Evolutionary conservation across 257 asterid genomes (phyloP), one percentile per base, ranked within the genome.

Genomic region (Lantana camara): DNA sequence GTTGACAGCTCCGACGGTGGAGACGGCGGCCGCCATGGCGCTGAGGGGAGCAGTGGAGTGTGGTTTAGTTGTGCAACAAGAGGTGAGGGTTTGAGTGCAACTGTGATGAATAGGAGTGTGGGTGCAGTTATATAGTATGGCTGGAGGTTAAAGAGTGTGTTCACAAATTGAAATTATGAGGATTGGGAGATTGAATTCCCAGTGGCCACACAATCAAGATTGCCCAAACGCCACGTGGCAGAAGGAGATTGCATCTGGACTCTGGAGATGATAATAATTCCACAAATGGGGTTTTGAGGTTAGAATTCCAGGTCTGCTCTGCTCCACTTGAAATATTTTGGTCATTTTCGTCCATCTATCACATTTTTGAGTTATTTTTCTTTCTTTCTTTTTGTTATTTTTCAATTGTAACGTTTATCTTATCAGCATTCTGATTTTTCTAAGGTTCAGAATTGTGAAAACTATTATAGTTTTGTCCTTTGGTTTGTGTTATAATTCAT

Each of bases 1-100:
- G 86, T 83, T 81, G 74, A 89, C 87, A 51, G 89, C 88, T 79
- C 91, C 97, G 74, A 81, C 62, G 52, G 95, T 81, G 5, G 97
- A 73, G 83, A 87, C 67, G 62, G 97, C 82, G 45, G 86, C 76
- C 10, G 95, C 87, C 95, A 89, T 82, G 37, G 65, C 15, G 38
- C 40, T 0, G 4, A n/a, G 7, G 65, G 7, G n/a, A n/a, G 61
- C 35, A 60, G 20, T 16, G 13, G 21, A 27, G 4, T 21, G 49
- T 9, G 63, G 9, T 23, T 12, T 10, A 34, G 56, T 21, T 14
- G 56, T 11, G 10, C 3, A 57, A 12, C 48, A 42, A 13, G 48
- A 42, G 56, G 20, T 29, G 24, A 13, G 7, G 9, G 19, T 9
- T n/a, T 30, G 32, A 7, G 22, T 19, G 44, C 19, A 32, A 22